These are phyloP conservation scores for Passiflora organensis DNA, from an alignment of 345 rosid genomes.

Conservation along the genomic window DNA sequence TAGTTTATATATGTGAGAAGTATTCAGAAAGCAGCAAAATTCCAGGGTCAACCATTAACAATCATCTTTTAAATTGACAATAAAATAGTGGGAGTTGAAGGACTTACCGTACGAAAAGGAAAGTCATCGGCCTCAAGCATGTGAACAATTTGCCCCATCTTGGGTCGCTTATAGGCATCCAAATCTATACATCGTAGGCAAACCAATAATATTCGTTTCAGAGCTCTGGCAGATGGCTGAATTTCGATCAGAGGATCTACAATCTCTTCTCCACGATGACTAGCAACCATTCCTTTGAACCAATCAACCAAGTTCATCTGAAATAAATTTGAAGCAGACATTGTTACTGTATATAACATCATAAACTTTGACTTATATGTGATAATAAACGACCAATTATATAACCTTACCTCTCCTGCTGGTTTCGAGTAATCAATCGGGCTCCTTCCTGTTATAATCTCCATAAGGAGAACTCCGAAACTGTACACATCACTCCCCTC, in stretches of 20 bases:
- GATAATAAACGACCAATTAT: background rate
- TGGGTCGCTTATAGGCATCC: constrained; percentile 76
- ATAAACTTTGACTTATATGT: background rate
- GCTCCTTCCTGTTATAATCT: constrained; percentile 86
- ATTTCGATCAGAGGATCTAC: constrained; percentile 68
- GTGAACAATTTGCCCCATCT: constrained; percentile 96
- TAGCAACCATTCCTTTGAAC: constrained; percentile 94
- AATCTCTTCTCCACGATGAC: constrained; percentile 76
- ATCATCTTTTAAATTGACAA: background rate
- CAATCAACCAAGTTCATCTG: constrained; percentile 96
- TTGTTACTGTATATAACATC: background rate
- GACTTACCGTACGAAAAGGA: constrained; percentile 78
- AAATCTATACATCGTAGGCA: constrained; percentile 93
- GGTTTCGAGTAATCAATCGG: constrained; percentile 85
- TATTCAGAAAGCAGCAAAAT: too few relatives aligned
- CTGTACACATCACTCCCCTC: constrained; percentile 95
- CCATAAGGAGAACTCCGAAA: constrained; percentile 91
- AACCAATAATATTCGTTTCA: constrained; percentile 69
- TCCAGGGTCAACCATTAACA: background rate
- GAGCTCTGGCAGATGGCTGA: constrained; percentile 59
- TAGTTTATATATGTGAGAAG: too few relatives aligned
- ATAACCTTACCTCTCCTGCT: constrained; percentile 66
- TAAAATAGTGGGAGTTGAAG: background rate
- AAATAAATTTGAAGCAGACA: constrained; percentile 10
- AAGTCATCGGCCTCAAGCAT: constrained; percentile 97